Percentiles rank a stretch among this genome's conserved stretches.
phyloP scores from a whole-genome alignment of 2,329 filamentous ascomycete genomes.

The Parascedosporium putredinis region DNA sequence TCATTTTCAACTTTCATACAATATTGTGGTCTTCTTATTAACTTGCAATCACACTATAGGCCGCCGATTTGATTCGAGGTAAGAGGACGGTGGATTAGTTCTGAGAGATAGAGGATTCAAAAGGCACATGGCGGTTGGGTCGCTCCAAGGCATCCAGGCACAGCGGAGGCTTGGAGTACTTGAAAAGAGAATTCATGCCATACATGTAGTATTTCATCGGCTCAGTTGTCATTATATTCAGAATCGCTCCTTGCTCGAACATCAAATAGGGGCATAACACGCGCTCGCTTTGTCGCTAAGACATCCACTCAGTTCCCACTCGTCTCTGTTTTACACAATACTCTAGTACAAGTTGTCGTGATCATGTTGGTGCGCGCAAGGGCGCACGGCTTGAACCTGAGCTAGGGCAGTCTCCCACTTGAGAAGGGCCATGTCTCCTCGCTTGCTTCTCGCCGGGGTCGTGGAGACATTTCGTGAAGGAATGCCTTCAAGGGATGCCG shows the following conservation, averaged over 20 bases:
- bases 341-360: conserved; percentile 4
- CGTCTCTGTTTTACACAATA: not conserved
- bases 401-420: conserved; percentile 5
- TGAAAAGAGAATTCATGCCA: no score
- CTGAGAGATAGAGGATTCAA: no score
- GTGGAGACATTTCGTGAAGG: conserved; percentile 20
- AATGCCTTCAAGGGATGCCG: conserved; percentile 24
- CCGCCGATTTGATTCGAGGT: conserved; percentile 10
- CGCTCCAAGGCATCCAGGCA: no score
- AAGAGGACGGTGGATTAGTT: conserved; percentile 1
- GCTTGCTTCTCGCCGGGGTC: conserved; percentile 1
- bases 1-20: not conserved
- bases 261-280: no score
- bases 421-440: not conserved
- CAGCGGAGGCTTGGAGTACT: no score
- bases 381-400: not conserved
- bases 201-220: no score
- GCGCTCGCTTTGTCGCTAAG: no score
- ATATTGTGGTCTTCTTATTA: not conserved
- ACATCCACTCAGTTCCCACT: not conserved
- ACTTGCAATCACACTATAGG: not conserved
- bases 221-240: no score
- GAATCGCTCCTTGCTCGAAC: no score
- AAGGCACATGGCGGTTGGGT: no score
- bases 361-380: conserved; percentile 8